Evolutionary conservation across 2,329 filamentous ascomycete species (phyloP).

Genomic region (Dendrostoma leiphaemia): DNA sequence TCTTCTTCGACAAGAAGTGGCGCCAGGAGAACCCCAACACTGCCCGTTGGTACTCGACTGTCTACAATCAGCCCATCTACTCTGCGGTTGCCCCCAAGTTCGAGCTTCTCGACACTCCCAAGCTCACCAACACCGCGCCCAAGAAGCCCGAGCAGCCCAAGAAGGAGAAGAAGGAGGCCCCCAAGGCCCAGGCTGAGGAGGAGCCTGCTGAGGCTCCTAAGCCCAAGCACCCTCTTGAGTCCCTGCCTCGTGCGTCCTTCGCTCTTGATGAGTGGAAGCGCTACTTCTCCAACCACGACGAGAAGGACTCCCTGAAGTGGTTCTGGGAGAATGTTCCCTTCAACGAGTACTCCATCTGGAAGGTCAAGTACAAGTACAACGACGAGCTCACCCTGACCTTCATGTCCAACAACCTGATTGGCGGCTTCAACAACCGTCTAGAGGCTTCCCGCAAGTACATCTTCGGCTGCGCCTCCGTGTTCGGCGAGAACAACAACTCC

Average conservation of each 20-base stretch:
- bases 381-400: slow-evolving; percentile 95
- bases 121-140: slow-evolving; percentile 67
- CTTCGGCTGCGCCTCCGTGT: slow-evolving; percentile 89
- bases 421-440: slow-evolving; percentile 95
- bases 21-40: slow-evolving; percentile 79
- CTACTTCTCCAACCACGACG: slow-evolving; percentile 95
- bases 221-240: slow-evolving; percentile 93
- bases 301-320: slow-evolving; percentile 82
- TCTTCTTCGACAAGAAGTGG: slow-evolving; percentile 90
- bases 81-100: slow-evolving; percentile 73
- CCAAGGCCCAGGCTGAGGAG: slow-evolving; percentile 42
- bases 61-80: slow-evolving; percentile 91
- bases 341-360: slow-evolving; percentile 95
- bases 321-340: slow-evolving; percentile 98
- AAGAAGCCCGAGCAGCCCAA: slow-evolving; percentile 76
- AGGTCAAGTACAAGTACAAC: slow-evolving; percentile 97
- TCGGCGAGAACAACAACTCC: slow-evolving; percentile 83
- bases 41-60: slow-evolving; percentile 91
- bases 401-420: slow-evolving; percentile 99
- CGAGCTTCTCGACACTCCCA: slow-evolving; percentile 78
- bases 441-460: slow-evolving; percentile 98
- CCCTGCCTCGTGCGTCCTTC: slow-evolving; percentile 75
- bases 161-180: slow-evolving; percentile 46
- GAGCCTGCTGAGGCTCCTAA: slow-evolving; percentile 64
- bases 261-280: slow-evolving; percentile 98